Evolutionary conservation across 768 basidiomycete genomes (phyloP).

Genomic region (Tubosaeta sp.): DNA sequence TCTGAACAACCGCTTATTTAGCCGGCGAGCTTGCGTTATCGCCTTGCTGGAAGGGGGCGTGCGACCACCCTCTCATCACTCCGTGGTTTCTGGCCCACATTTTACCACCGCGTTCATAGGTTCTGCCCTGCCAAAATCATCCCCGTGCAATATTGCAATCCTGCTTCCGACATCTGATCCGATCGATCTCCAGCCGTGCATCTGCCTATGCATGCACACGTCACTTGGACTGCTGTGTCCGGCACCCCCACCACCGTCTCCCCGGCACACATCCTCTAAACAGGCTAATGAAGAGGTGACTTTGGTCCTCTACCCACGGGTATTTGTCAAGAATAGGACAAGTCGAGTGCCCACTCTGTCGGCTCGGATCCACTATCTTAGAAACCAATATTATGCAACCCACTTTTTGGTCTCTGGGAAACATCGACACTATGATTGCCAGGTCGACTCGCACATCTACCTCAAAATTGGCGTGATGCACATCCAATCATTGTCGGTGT

Average conservation of each 20-base stretch:
- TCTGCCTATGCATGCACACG: constrained; percentile 10
- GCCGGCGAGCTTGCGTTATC: neutral
- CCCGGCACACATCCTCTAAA: constrained; percentile 3
- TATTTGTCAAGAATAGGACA: neutral
- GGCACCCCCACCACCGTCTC: neutral
- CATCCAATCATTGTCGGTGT: neutral
- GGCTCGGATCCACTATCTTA: constrained; percentile 2
- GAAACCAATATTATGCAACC: constrained; percentile 11
- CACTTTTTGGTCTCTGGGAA: constrained; percentile 5
- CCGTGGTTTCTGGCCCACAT: neutral
- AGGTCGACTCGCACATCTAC: neutral
- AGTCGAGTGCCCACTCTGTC: neutral
- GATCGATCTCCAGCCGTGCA: constrained; percentile 16
- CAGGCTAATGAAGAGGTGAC: constrained; percentile 18
- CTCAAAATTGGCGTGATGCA: neutral
- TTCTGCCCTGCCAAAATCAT: neutral
- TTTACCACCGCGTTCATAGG: neutral
- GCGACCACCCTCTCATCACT: neutral
- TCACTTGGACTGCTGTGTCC: constrained; percentile 8
- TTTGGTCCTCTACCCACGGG: constrained; percentile 19
- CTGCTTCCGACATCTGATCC: constrained; percentile 12
- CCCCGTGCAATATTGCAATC: neutral
- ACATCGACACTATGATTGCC: neutral
- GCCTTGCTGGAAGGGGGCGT: neutral
- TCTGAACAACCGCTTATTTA: neutral